These are phyloP conservation scores for Apiotrichum gracile DNA, from an alignment of 1,284 basidiomycete genomes.

Conservation along the genomic window DNA sequence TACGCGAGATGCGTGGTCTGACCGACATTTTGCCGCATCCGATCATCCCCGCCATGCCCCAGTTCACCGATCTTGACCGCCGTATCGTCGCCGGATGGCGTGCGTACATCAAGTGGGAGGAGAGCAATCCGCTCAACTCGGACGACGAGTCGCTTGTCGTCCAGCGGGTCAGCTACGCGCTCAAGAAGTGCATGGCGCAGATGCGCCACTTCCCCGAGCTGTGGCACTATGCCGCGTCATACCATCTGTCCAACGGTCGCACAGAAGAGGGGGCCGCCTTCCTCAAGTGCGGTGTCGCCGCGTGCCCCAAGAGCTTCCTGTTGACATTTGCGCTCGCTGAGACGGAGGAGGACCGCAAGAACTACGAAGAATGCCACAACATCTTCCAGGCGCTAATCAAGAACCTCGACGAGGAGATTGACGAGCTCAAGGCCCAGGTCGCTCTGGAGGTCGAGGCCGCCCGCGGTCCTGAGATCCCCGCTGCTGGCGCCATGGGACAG, in stretches of 20 bases:
- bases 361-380: conserved; percentile 61
- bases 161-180: conserved; percentile 71
- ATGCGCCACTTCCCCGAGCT: conserved; percentile 95
- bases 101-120: conserved; percentile 90
- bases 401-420: conserved; percentile 65
- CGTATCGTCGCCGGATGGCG: conserved; percentile 79
- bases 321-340: conserved; percentile 88
- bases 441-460: conserved; percentile 49
- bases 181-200: conserved; percentile 70
- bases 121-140: conserved; percentile 81
- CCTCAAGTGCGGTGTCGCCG: conserved; percentile 77
- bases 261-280: conserved; percentile 75
- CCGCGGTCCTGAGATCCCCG: conserved; percentile 44
- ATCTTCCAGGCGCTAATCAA: conserved; percentile 67
- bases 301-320: conserved; percentile 80
- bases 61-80: conserved; percentile 67
- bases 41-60: conserved; percentile 66
- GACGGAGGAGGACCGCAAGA: conserved; percentile 62
- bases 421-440: conserved; percentile 58
- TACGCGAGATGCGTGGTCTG: conserved; percentile 71
- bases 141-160: conserved; percentile 66
- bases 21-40: conserved; percentile 58
- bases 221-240: conserved; percentile 89
- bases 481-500: conserved; percentile 29
- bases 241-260: conserved; percentile 67